phyloP scores from a whole-genome alignment of 140 eudicot genomes.

The Ambrosia hybrid region DNA sequence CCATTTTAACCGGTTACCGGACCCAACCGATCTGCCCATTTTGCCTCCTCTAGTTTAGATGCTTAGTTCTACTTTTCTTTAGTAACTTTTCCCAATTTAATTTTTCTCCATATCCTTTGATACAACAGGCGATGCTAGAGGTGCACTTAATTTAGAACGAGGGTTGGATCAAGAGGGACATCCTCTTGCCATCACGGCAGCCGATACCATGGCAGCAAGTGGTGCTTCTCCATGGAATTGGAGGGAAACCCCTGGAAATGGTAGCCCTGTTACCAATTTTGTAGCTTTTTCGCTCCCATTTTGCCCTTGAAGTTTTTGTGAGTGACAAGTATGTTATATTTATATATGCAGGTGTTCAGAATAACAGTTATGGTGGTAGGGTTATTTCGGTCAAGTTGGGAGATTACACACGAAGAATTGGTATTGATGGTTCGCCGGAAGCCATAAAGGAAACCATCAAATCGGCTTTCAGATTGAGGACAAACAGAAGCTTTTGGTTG shows the following conservation, averaged over 20 bases:
- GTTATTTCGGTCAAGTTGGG: conserved; percentile 80
- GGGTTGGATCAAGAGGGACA: conserved; percentile 88
- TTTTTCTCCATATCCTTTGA: conserved; percentile 16
- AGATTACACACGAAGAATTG: conserved; percentile 67
- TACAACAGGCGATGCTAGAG: conserved; percentile 62
- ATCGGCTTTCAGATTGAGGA: conserved; percentile 74
- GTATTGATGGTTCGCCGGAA: conserved; percentile 73
- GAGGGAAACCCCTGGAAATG: conserved; percentile 86
- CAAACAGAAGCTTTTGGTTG: conserved; percentile 85
- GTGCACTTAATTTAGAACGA: conserved; percentile 68
- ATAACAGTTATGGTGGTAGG: conserved; percentile 66
- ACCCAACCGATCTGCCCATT: neutral
- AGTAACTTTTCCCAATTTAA: neutral
- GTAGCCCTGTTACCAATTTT: conserved; percentile 31
- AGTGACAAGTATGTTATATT: neutral
- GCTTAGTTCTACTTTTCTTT: neutral
- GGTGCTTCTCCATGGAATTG: conserved; percentile 89
- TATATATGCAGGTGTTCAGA: conserved; percentile 54
- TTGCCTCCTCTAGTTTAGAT: conserved; percentile 7
- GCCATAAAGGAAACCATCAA: conserved; percentile 81
- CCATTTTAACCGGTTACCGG: neutral
- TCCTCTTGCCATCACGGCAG: conserved; percentile 85
- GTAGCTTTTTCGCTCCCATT: conserved; percentile 2
- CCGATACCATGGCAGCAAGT: conserved; percentile 70
- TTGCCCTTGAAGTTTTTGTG: conserved; percentile 8